Conservation (phyloP, 2,329 filamentous ascomycete species). For the Calonectria pseudoturangicola region DNA sequence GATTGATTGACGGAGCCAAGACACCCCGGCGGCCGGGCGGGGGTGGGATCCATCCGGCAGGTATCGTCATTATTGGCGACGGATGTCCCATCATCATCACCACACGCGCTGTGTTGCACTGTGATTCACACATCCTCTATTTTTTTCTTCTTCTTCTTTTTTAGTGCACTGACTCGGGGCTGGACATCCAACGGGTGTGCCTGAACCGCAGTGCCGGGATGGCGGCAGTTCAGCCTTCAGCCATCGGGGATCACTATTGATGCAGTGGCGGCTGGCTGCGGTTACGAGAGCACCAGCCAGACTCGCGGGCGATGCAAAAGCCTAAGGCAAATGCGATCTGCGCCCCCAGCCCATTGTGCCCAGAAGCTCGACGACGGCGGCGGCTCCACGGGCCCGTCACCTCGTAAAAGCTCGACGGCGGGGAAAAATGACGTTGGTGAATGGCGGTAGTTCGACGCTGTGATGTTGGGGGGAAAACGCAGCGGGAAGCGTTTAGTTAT, state of each 20-base stretch:
- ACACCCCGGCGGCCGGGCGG: conserved; percentile 11
- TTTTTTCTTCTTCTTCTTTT: background rate
- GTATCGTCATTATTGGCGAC: conserved; percentile 30
- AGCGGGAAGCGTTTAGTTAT: conserved; percentile 9
- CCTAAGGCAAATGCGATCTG: conserved; percentile 10
- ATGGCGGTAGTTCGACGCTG: background rate
- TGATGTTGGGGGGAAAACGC: no score
- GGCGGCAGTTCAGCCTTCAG: conserved; percentile 25
- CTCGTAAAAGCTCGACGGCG: conserved; percentile 7
- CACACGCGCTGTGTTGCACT: conserved; percentile 2
- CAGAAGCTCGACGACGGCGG: no score
- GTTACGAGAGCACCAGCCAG: background rate
- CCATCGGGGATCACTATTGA: conserved; percentile 20
- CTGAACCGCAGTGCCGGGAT: conserved; percentile 31
- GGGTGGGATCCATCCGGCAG: conserved; percentile 31
- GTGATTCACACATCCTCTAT: conserved; percentile 8
- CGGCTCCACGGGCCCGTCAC: background rate
- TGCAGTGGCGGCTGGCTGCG: conserved; percentile 13
- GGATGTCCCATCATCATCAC: conserved; percentile 30
- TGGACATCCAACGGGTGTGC: conserved; percentile 19
- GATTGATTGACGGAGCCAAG: conserved; percentile 20
- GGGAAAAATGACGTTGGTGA: conserved; percentile 9
- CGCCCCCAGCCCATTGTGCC: background rate
- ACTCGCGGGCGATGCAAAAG: conserved; percentile 12
- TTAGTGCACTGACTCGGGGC: conserved; percentile 7